Evolutionary conservation across 352 stramenopile genomes (phyloP), one percentile per base, ranked within the genome.

Genomic region (Globisporangium ultimum): DNA sequence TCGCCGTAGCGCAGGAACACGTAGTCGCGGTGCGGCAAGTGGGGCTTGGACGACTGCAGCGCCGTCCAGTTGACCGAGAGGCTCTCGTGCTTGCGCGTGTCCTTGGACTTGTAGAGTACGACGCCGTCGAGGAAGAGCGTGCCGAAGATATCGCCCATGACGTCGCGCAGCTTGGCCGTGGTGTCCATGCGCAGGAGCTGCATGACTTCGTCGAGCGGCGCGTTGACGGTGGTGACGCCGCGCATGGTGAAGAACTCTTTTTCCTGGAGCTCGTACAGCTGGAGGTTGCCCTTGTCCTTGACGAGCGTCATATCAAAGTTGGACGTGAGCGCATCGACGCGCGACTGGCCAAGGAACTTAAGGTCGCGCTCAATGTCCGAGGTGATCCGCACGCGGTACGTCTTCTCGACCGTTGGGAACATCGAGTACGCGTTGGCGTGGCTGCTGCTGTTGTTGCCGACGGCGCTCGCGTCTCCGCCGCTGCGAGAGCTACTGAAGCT

Each of bases 211-310:
- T 77, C 67, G n/a, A 94, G 70, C 17, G 76, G 78, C 4, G 83
- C 81, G 58, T 75, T 84, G 41, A 91, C 79, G 11, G 73, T 87
- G 1, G 80, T 76, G 42, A 91, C 81, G 43, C 79, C 83, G 43
- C 91, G 90, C 82, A 94, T 93, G 0, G 85, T 94, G 71, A 83
- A 93, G 63, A 94, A 91, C 60, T 94, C 85, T 50, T 91, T 85
- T 57, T 92, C 82, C 32, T 66, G 68, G 22, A 91, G 65, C 61
- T 95, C 85, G 58, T 81, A 95, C 32, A 95, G 64, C 74, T 92
- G 74, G 20, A 95, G 52, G 20, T 76, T 74, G 55, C 48, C 60
- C 49, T 89, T 88, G 5, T 92, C 80, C 63, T 90, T 91, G 41
- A 93, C 50, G 11, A 87, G 66, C 56, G 79, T 72, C 85, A 94